Conservation (phyloP, 2,329 filamentous ascomycete species). For the Xylariales sp. region DNA sequence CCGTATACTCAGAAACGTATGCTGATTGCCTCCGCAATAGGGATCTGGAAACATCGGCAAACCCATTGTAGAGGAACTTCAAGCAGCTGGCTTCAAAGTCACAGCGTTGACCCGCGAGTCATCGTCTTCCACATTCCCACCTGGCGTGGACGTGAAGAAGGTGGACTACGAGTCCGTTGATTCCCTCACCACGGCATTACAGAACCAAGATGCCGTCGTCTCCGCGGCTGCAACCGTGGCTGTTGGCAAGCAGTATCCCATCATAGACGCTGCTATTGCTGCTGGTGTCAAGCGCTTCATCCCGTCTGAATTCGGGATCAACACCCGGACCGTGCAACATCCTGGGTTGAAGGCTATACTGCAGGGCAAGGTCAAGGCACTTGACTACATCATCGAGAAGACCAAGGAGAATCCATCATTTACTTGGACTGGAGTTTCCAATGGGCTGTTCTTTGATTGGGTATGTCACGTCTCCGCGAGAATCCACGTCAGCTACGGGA, state of each 20-base stretch:
- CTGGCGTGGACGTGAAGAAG: slow-evolving; percentile 35
- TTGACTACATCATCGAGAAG: slow-evolving; percentile 49
- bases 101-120: slow-evolving; percentile 44
- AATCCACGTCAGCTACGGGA: not conserved
- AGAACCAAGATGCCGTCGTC: slow-evolving; percentile 51
- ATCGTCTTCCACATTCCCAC: slow-evolving; percentile 32
- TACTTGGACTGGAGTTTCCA: slow-evolving; percentile 56
- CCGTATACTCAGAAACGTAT: not conserved
- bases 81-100: slow-evolving; percentile 37
- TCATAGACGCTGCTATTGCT: slow-evolving; percentile 51
- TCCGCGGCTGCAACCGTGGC: slow-evolving; percentile 38
- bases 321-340: slow-evolving; percentile 22
- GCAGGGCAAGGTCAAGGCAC: slow-evolving; percentile 21
- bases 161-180: slow-evolving; percentile 42
- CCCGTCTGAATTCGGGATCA: slow-evolving; percentile 46
- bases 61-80: slow-evolving; percentile 22
- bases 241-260: slow-evolving; percentile 40
- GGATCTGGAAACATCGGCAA: slow-evolving; percentile 28
- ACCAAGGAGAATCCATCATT: slow-evolving; percentile 40
- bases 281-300: slow-evolving; percentile 54
- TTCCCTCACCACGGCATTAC: slow-evolving; percentile 41
- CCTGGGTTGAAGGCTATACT: slow-evolving; percentile 20
- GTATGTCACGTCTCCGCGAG: slow-evolving; percentile 29
- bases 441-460: slow-evolving; percentile 59
- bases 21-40: slow-evolving; percentile 13